Evolutionary conservation across 2,329 filamentous ascomycete genomes (phyloP), one percentile per base, ranked within the genome.

Genomic region (Aureobasidium uvarum): DNA sequence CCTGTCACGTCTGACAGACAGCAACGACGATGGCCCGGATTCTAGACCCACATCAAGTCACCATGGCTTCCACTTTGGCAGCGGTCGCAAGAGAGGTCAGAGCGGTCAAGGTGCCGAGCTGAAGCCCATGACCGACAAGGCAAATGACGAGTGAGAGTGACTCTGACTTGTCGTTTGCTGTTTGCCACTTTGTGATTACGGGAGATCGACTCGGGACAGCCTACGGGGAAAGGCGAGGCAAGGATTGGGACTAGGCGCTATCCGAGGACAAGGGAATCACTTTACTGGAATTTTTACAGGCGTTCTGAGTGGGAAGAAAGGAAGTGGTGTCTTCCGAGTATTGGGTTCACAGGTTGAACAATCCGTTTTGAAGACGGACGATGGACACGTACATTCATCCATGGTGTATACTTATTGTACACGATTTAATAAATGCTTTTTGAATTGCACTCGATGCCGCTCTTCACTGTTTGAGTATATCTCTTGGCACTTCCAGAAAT

Each of bases 1-100:
- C 73, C 91, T 98, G 69, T 84, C 91, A 56, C 87, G 89, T 69
- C 92, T 97, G 72, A 89, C 89, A 62, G 89, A 93, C 66, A 77
- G 75, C 63, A 69, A 69, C 43, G 72, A 72, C 63, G 70, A 69
- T 6, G 72, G 74, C 23, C 68, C 71, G 39, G 79, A 79, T 36
- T 76, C 77, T 58, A 79, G 80, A 65, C 78, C 77, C 33, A 75
- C 75, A 25, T 79, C 74, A 68, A 77, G 74, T 33, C 64, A 68
- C 45, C 68, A 67, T 52, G 59, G 58, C n/a, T 69, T 69, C 74
- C 84, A 89, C 70, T 83, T 91, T 64, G 84, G 86, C 3, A 63
- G 46, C 6, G 87, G 89, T 18, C 83, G 91, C 71, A 93, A 91
- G 80, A 81, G 89, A 71, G 89, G 84, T 3, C 87, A 87, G 72